Evolutionary conservation across 441 rosid species (phyloP).

Genomic region (Isatis lusitanica): DNA sequence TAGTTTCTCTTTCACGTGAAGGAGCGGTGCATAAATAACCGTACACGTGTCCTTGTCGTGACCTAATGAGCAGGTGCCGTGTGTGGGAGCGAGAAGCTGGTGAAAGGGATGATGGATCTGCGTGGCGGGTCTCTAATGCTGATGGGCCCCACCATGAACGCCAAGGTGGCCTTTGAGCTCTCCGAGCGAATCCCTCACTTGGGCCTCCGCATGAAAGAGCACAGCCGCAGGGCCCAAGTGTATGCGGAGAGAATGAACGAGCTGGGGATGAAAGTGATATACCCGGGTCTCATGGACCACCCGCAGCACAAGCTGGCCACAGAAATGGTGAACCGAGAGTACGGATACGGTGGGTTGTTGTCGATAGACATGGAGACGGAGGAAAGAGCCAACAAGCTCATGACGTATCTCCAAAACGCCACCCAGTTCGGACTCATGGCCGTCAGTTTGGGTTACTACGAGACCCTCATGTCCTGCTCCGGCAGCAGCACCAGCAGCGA

Average conservation of each 20-base stretch:
- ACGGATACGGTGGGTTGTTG: conserved; percentile 81
- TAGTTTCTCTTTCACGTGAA: conserved; percentile 27
- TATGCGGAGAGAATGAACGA: conserved; percentile 70
- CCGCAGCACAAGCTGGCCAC: conserved; percentile 69
- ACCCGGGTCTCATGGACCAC: conserved; percentile 84
- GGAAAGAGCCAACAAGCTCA: conserved; percentile 78
- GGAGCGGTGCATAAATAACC: neutral
- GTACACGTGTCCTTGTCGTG: conserved; percentile 36
- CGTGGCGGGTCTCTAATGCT: conserved; percentile 86
- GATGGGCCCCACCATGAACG: conserved; percentile 95
- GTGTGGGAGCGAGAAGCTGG: conserved; percentile 79
- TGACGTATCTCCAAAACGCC: conserved; percentile 71
- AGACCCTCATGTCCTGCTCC: conserved; percentile 93
- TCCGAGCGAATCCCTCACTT: conserved; percentile 86
- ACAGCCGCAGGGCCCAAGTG: conserved; percentile 65
- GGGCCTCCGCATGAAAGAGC: conserved; percentile 84
- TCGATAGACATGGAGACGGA: conserved; percentile 84
- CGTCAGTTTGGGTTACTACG: conserved; percentile 91
- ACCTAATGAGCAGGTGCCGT: conserved; percentile 62
- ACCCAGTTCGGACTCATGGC: conserved; percentile 93
- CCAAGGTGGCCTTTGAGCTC: conserved; percentile 88
- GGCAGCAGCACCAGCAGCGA: conserved; percentile 94
- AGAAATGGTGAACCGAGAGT: conserved; percentile 58
- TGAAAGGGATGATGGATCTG: conserved; percentile 95
- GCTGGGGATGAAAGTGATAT: conserved; percentile 69